Evolutionary conservation across 108 stramenopile genomes (phyloP), one percentile per base, ranked within the genome.

Genomic region (Nannochloropsis oceanica): DNA sequence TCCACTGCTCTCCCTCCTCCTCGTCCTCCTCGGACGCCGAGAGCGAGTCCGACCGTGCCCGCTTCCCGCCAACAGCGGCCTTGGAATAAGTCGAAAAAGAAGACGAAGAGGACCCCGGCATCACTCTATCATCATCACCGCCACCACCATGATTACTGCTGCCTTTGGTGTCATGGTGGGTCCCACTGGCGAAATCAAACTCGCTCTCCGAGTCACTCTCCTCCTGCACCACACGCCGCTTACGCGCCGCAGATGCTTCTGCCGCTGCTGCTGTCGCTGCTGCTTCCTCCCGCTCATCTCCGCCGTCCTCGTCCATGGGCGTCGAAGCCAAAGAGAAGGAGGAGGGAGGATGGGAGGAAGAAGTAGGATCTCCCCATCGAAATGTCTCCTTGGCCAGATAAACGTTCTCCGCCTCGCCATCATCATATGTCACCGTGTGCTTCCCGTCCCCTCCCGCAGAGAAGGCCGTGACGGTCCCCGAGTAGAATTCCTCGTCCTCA

Each of bases 361-460:
- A 5, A 5, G 34, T 34, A 34, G 27, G 13, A 18, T 50, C 44
- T 82, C 18, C 82, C 43, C 82, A 84, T 13, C 22, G 26, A 25
- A 80, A 18, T 7, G 14, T 80, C 84, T 90, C 88, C 22, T 84
- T 44, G 84, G 25, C 25, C 81, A 90, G 89, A 26, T 87, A 25
- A 25, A 90, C 44, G 26, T 42, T 81, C 86, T 90, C 89, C 26
- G 44, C 81, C 26, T 90, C 89, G 2, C 89, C 89, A 25, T 86
- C 89, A 18, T 88, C 88, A 85, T 90, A 90, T 26, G 84, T 42
- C 26, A 90, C 27, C 14, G 43, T n/a, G 84, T 90, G 89, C 87
- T 84, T 89, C 13, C 88, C 82, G 26, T 82, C 27, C 26, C 20
- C 59, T 73, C 9, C 20, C 13, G 43, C 46, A 18, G 42, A 42